Evolutionary conservation across 305 asterid genomes (phyloP), one percentile per base, ranked within the genome.

Genomic region (Rubia occidens): DNA sequence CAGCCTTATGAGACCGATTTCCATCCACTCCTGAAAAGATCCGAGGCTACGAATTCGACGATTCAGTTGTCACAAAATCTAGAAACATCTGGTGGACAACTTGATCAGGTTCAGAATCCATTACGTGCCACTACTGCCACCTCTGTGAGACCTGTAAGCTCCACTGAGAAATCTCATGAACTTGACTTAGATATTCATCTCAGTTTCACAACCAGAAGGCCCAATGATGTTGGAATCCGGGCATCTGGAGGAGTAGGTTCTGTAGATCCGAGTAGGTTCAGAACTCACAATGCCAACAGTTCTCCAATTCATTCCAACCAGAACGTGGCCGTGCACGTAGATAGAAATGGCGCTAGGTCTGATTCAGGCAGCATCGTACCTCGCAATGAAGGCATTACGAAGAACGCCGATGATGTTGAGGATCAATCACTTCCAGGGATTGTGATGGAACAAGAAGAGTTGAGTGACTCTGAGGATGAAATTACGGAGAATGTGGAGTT

Each of bases 381-480:
- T 24, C 26, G 68, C 64, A 67, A 77, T 74, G 79, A 73, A 78
- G 81, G 78, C 65, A 80, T 76, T 68, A 75, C 68, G 72, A 80
- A 72, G 71, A 71, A 61, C 54, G 77, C 77, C 69, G 89, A 82
- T 51, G 43, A 62, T 74, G 60, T 60, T 47, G 70, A 69, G 44
- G 89, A 82, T 56, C 89, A 80, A 75, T 80, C 91, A 71, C 77
- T 83, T 75, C 93, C 87, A 63, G 95, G 71, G 71, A 88, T 94
- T 79, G 83, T 94, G 77, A 94, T 94, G 99, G 99, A 94, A 77
- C 96, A 89, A 80, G 99, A 94, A 89, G 97, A 91, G 80, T 77
- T 94, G 75, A 94, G 97, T 60, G 97, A 91, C 76, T 91, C 99
- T 8, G 99, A 91, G 71, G 99, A 94, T 67, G 98, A 90, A 80